Evolutionary conservation across 108 stramenopile genomes (phyloP).

Genomic region (Mediolabrus comicus): DNA sequence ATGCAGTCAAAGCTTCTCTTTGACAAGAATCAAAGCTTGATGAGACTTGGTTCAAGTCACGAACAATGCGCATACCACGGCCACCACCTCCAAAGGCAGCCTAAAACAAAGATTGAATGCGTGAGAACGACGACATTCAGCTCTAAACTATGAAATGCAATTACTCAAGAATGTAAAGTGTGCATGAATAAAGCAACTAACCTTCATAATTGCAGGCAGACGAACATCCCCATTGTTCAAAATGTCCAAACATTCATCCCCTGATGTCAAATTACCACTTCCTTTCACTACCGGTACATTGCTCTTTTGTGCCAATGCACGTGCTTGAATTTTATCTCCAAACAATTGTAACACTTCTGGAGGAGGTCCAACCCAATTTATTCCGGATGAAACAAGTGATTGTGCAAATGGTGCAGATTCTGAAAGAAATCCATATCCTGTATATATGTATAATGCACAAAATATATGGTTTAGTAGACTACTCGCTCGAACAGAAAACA

Average conservation of each 20-base stretch:
- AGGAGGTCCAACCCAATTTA: slow-evolving; percentile 88
- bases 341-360: slow-evolving; percentile 72
- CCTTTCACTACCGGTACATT: slow-evolving; percentile 91
- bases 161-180: neutral
- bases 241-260: slow-evolving; percentile 29
- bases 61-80: slow-evolving; percentile 93
- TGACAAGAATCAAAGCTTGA: slow-evolving; percentile 67
- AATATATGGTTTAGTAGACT: no score
- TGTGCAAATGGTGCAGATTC: slow-evolving; percentile 87
- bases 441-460: no score
- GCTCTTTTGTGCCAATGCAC: slow-evolving; percentile 65
- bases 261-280: slow-evolving; percentile 48
- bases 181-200: neutral
- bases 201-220: slow-evolving; percentile 48
- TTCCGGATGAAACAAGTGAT: slow-evolving; percentile 44
- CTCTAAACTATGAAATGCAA: no score
- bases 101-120: slow-evolving; percentile 81
- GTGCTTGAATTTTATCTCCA: slow-evolving; percentile 88
- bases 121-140: slow-evolving; percentile 51
- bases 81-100: slow-evolving; percentile 95
- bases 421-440: slow-evolving; percentile 87
- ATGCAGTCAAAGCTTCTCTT: slow-evolving; percentile 70
- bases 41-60: slow-evolving; percentile 56
- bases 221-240: slow-evolving; percentile 33
- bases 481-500: no score